phyloP scores from a whole-genome alignment of 148 eudicot genomes.

The Vaccinium macrocarpon region DNA sequence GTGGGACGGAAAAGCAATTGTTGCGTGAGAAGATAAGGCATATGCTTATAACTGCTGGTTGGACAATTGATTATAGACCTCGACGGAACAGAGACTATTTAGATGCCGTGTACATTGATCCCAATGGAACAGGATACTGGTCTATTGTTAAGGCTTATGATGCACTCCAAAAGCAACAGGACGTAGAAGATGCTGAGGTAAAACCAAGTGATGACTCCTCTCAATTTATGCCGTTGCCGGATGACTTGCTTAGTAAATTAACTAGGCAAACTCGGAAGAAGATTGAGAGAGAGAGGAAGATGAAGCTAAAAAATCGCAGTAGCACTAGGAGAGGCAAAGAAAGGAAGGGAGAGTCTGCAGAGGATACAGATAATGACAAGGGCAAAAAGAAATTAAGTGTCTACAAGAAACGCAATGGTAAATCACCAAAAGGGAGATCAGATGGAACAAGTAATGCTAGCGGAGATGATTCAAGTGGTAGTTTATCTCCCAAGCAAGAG shows the following conservation, averaged over 20 bases:
- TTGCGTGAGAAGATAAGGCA: constrained; percentile 79
- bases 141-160: constrained; percentile 96
- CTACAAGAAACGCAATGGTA: constrained; percentile 46
- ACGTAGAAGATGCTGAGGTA: constrained; percentile 43
- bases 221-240: constrained; percentile 65
- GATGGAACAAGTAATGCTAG: constrained; percentile 32
- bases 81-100: constrained; percentile 87
- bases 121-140: constrained; percentile 92
- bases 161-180: constrained; percentile 82
- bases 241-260: constrained; percentile 61
- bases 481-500: constrained; percentile 21
- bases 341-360: constrained; percentile 33
- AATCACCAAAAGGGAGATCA: constrained; percentile 39
- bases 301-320: constrained; percentile 58
- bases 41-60: constrained; percentile 78
- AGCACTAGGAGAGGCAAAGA: constrained; percentile 37
- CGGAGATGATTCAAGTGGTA: constrained; percentile 39
- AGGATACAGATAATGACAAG: constrained; percentile 47
- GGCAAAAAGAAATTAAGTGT: constrained; percentile 47
- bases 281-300: constrained; percentile 74
- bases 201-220: constrained; percentile 39
- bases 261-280: constrained; percentile 87
- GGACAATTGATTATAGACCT: constrained; percentile 99
- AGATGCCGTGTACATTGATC: constrained; percentile 92
- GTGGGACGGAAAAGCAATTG: constrained; percentile 84